Evolutionary conservation across 768 basidiomycete genomes (phyloP), one percentile per base, ranked within the genome.

Genomic region (Auriscalpium vulgare): DNA sequence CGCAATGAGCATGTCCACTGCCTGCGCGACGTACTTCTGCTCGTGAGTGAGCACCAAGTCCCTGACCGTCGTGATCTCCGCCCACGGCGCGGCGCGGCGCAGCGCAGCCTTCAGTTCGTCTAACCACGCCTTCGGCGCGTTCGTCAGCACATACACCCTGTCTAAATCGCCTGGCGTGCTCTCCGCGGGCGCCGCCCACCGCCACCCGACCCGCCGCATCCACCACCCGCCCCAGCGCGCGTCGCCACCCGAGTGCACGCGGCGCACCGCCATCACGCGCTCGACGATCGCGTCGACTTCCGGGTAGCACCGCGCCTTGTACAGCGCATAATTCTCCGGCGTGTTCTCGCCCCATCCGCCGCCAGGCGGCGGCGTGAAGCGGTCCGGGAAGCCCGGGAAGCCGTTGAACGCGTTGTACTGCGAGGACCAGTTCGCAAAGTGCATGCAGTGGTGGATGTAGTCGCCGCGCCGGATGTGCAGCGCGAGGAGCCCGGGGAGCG

Each of bases 401-500:
- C 66, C 66, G 63, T 77, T 77, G 68, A 76, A 80, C 6, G 70
- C 74, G 49, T 71, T 70, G 70, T 69, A 79, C 4, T 63, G 63
- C n/a, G 71, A 57, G 34, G 62, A 63, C 58, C 63, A 63, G 36
- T 60, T 60, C 3, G 71, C 70, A 38, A 81, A 69, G 51, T 62
- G 57, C 10, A 55, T 51, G 64, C 80, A 82, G 65, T 81, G 79
- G 0, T 58, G 53, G 21, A 66, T 36, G 57, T 71, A 81, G 65
- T 80, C 79, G 6, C 79, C 79, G 34, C 78, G 70, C 7, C 79
- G 77, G 45, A 81, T 67, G 60, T 81, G 80, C 10, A 81, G 62
- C 14, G 69, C 77, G 16, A 81, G 68, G 0, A 79, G 65, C 19
- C 78, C 74, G 8, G 67, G 54, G 34, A 77, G 66, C 7, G 65